Evolutionary conservation across 345 rosid species (phyloP).

Genomic region (Lepidium didymum): DNA sequence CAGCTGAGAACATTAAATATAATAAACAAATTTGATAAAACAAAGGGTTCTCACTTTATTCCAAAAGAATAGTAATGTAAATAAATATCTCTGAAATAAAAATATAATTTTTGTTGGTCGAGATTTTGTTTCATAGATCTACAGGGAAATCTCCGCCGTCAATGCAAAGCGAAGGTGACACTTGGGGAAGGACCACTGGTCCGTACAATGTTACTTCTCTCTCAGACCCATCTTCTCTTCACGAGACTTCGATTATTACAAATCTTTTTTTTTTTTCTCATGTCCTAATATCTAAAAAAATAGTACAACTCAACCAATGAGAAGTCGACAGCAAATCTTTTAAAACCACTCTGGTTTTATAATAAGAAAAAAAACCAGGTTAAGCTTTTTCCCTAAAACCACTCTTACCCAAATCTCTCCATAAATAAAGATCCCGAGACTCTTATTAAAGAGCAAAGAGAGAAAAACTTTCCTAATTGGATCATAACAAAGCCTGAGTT

Average conservation of each 20-base stretch:
- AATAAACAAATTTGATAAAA: neutral
- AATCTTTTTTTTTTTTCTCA: neutral
- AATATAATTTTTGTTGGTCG: conserved; percentile 20
- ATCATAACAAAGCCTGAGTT: conserved; percentile 27
- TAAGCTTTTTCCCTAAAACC: conserved; percentile 33
- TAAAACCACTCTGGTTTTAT: conserved; percentile 15
- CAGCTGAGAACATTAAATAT: conserved; percentile 19
- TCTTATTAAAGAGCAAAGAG: conserved; percentile 14
- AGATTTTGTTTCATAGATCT: conserved; percentile 17
- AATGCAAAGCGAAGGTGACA: conserved; percentile 35
- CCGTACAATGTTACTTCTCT: conserved; percentile 28
- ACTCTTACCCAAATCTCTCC: conserved; percentile 26
- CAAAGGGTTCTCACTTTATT: conserved; percentile 7
- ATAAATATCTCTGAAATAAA: neutral
- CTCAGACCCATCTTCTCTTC: conserved; percentile 4
- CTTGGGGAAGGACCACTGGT: conserved; percentile 30
- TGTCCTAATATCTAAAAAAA: neutral
- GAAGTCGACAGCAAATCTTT: conserved; percentile 26
- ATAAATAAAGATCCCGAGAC: conserved; percentile 33
- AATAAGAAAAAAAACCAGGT: conserved; percentile 5
- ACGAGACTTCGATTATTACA: conserved; percentile 23
- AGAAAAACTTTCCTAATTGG: conserved; percentile 31
- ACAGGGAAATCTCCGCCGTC: conserved; percentile 38
- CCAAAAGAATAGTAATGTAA: neutral
- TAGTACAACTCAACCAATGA: conserved; percentile 23